Conservation (phyloP, 805 yeast species). For the Candida oleophila region DNA sequence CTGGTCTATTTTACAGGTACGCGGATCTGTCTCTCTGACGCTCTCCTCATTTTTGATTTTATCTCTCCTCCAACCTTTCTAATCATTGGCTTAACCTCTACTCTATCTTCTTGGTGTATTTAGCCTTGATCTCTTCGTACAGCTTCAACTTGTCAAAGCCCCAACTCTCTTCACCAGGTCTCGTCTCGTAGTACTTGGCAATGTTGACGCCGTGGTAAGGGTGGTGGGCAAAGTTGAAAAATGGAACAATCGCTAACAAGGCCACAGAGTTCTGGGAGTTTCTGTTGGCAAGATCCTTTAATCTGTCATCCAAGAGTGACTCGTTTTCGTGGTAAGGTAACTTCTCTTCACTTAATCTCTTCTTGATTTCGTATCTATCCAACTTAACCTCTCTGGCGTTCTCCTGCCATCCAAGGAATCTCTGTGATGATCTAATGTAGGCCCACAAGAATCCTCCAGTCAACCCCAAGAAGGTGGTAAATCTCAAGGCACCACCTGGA, state of each 20-base stretch:
- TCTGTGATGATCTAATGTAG: slow-evolving; percentile 61
- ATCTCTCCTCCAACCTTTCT: background rate
- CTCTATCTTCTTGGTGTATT: slow-evolving; percentile 26
- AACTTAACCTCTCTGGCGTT: slow-evolving; percentile 65
- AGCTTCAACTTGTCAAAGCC: slow-evolving; percentile 50
- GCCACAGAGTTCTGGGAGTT: slow-evolving; percentile 72
- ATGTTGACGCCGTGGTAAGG: slow-evolving; percentile 80
- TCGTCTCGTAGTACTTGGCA: slow-evolving; percentile 53
- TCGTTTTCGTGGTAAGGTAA: slow-evolving; percentile 67
- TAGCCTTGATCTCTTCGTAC: slow-evolving; percentile 45
- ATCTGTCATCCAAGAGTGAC: slow-evolving; percentile 55
- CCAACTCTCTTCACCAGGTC: slow-evolving; percentile 62
- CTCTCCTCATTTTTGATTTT: background rate
- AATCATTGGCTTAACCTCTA: slow-evolving; percentile 14
- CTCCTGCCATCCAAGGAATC: slow-evolving; percentile 80
- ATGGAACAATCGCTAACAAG: slow-evolving; percentile 62
- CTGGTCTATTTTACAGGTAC: too few relatives aligned
- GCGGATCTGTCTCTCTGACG: too few relatives aligned
- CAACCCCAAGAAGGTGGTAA: slow-evolving; percentile 60
- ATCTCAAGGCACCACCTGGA: slow-evolving; percentile 56
- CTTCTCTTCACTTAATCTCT: slow-evolving; percentile 59
- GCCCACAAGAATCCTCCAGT: slow-evolving; percentile 74
- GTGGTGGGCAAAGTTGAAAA: slow-evolving; percentile 81
- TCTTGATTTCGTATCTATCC: slow-evolving; percentile 75
- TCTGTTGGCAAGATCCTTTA: slow-evolving; percentile 73